Base-by-base conservation (phyloP, 139 green algal genomes). In the Mesostigma viride region DNA sequence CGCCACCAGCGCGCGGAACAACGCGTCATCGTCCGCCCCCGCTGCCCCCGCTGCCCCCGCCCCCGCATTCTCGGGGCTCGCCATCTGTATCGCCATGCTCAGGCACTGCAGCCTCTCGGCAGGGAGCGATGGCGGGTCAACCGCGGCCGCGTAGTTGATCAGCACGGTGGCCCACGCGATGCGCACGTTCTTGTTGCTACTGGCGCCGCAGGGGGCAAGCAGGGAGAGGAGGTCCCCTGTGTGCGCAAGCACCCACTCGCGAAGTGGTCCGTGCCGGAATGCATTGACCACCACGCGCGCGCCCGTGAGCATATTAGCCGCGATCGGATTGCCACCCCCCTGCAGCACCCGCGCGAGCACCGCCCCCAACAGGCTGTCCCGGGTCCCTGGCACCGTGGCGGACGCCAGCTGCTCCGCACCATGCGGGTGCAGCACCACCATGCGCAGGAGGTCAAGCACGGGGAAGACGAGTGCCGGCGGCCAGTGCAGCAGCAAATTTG, bases 361-460 rank as follows among this genome's bases (percentile, higher is more conserved):
- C 40, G 40, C 8, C 11, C 40, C 11, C 40, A 8, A 51, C 40
- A 51, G 40, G n/a, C n/a, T n/a, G n/a, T n/a, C n/a, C n/a, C n/a
- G n/a, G n/a, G n/a, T n/a, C n/a, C n/a, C n/a, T n/a, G n/a, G n/a
- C n/a, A n/a, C n/a, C n/a, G n/a, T n/a, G n/a, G n/a, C n/a, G n/a
- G n/a, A n/a, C n/a, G n/a, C n/a, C n/a, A n/a, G n/a, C n/a, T n/a
- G 32, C 2, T 8, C 48, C 24, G 68, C 68, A 51, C 20, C 33
- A 47, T 70, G 28, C 6, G 68, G 68, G 35, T 75, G 59, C 36
- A 75, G 35, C 35, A 71, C 8, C 60, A 75, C 28, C 68, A 75
- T 75, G 22, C 68, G 68, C 53, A 75, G 48, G 8, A 69, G 8
- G 60, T 75, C 68, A 60, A 75, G 36, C 51, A 45, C 68, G 70